These are phyloP conservation scores for Arctostaphylos glauca DNA, from an alignment of 148 eudicot species.

Conservation along the genomic window DNA sequence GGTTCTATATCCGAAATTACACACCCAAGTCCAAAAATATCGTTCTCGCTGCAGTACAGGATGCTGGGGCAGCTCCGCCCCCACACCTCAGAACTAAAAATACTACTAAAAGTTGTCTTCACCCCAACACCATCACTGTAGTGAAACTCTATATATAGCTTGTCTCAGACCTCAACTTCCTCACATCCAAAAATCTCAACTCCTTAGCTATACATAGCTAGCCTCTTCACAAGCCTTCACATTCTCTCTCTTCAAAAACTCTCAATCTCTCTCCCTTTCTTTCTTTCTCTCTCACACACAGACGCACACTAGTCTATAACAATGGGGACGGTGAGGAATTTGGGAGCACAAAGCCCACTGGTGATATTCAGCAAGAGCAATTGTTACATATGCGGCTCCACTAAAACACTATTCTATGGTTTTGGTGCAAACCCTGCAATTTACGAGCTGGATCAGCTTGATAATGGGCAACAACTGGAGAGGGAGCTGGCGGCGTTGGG, in stretches of 20 bases:
- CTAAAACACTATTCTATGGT: slow-evolving; percentile 50
- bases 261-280: background rate
- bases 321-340: slow-evolving; percentile 21
- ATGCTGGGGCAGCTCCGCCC: no score
- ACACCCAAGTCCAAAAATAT: no score
- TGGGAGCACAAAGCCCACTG: slow-evolving; percentile 54
- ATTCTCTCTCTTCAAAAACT: background rate
- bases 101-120: no score
- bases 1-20: no score
- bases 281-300: background rate
- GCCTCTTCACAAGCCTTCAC: background rate
- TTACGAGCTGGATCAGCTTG: slow-evolving; percentile 65
- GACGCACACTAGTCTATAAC: background rate
- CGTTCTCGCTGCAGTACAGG: no score
- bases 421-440: slow-evolving; percentile 63
- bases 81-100: no score
- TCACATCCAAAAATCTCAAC: background rate
- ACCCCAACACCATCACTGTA: background rate
- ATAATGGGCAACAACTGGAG: slow-evolving; percentile 62
- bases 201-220: background rate
- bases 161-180: background rate
- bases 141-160: slow-evolving; percentile 1
- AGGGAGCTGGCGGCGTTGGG: slow-evolving; percentile 42
- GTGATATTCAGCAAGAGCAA: slow-evolving; percentile 75
- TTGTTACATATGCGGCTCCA: slow-evolving; percentile 62